Evolutionary conservation across 805 yeast genomes (phyloP).

Genomic region (Monosporozyma unispora): DNA sequence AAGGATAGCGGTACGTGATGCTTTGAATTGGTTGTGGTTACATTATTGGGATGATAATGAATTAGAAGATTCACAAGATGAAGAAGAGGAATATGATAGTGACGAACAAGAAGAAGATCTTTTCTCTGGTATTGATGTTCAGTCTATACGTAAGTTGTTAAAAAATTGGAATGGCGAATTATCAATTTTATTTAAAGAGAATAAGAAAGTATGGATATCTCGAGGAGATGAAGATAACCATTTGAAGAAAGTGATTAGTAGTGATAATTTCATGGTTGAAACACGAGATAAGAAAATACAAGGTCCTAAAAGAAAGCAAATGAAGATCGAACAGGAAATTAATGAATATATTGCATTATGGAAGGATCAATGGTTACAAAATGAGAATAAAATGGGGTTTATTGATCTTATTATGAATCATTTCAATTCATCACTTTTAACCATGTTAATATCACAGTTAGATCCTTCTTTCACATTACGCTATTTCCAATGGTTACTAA

Average conservation of each 20-base stretch:
- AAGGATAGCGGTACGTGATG: slow-evolving; percentile 48
- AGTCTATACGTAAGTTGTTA: neutral
- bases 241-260: slow-evolving; percentile 13
- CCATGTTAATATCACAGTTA: neutral
- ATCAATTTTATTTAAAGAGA: neutral
- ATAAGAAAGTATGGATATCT: slow-evolving; percentile 6
- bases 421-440: slow-evolving; percentile 9
- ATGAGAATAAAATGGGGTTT: slow-evolving; percentile 7
- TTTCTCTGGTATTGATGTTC: neutral
- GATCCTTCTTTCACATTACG: slow-evolving; percentile 1
- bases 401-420: slow-evolving; percentile 10
- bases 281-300: slow-evolving; percentile 51
- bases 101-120: slow-evolving; percentile 1
- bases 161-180: neutral
- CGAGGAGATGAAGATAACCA: slow-evolving; percentile 14
- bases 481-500: slow-evolving; percentile 10
- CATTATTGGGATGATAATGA: slow-evolving; percentile 56
- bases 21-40: slow-evolving; percentile 64
- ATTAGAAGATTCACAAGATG: slow-evolving; percentile 12
- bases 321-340: slow-evolving; percentile 7
- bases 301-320: slow-evolving; percentile 21
- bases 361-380: slow-evolving; percentile 14
- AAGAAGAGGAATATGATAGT: neutral
- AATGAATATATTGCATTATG: slow-evolving; percentile 9
- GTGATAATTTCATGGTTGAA: slow-evolving; percentile 24